These are phyloP conservation scores for Alternaria angustiovoidea DNA, from an alignment of 2,329 filamentous ascomycete species.

Conservation along the genomic window DNA sequence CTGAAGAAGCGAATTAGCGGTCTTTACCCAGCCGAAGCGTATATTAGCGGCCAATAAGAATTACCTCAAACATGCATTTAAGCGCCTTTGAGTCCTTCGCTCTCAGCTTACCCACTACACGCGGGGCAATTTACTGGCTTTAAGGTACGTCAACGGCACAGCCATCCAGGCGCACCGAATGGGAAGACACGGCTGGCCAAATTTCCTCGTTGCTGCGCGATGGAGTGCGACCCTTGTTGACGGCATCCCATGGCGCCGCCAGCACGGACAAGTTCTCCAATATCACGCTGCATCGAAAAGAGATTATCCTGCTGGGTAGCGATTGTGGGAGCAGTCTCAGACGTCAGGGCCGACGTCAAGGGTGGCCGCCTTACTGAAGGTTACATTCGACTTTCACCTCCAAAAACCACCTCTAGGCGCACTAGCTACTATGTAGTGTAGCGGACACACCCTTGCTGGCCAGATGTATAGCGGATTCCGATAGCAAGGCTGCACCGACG, in stretches of 20 bases:
- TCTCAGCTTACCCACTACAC: slow-evolving; percentile 21
- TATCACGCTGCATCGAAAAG: slow-evolving; percentile 40
- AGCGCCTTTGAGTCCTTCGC: slow-evolving; percentile 34
- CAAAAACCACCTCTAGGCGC: not conserved
- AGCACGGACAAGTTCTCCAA: slow-evolving; percentile 41
- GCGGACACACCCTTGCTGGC: slow-evolving; percentile 1
- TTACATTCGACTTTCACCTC: not conserved
- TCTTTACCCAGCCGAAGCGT: slow-evolving; percentile 21
- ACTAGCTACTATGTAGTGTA: not conserved
- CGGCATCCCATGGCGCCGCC: slow-evolving; percentile 31
- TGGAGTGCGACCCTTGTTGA: slow-evolving; percentile 40
- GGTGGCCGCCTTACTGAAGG: slow-evolving; percentile 10
- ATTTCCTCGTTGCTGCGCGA: slow-evolving; percentile 33
- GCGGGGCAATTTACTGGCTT: slow-evolving; percentile 29
- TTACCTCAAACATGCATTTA: slow-evolving; percentile 36
- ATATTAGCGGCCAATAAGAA: slow-evolving; percentile 29
- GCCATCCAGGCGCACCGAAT: slow-evolving; percentile 32
- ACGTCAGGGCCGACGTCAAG: slow-evolving; percentile 13
- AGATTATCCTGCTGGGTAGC: slow-evolving; percentile 29
- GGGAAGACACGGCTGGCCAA: slow-evolving; percentile 32
- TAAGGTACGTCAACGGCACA: slow-evolving; percentile 35
- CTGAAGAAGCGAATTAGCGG: slow-evolving; percentile 32
- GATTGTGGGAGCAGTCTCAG: slow-evolving; percentile 8
- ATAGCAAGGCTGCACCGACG: slow-evolving; percentile 16
- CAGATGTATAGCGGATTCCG: slow-evolving; percentile 2